These are phyloP conservation scores for Taphrina sp. DNA, from an alignment of 1,139 yeast genomes.

Conservation along the genomic window DNA sequence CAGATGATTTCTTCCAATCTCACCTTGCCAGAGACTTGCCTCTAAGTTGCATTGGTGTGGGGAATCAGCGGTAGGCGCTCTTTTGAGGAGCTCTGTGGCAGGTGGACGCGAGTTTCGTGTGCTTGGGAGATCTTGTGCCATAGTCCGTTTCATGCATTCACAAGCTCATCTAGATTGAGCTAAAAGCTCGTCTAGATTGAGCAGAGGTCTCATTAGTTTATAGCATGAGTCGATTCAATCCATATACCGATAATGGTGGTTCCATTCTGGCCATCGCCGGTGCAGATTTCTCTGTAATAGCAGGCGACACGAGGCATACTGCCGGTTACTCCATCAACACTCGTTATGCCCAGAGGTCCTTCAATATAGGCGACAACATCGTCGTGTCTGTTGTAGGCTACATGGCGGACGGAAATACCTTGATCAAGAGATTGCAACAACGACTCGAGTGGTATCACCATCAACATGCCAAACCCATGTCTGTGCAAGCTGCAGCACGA, in stretches of 20 bases:
- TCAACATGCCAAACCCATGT: constrained; percentile 65
- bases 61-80: no score
- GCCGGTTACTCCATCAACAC: constrained; percentile 92
- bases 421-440: constrained; percentile 71
- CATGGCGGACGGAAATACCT: constrained; percentile 89
- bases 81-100: no score
- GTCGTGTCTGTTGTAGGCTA: constrained; percentile 92
- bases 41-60: no score
- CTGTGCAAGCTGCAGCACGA: constrained; percentile 77
- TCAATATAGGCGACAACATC: constrained; percentile 83
- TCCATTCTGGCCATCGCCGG: constrained; percentile 97
- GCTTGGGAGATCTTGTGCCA: no score
- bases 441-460: constrained; percentile 85
- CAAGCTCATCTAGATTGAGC: no score
- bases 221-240: constrained; percentile 28
- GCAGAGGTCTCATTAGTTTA: no score
- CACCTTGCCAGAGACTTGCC: no score
- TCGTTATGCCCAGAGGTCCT: constrained; percentile 86
- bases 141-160: no score
- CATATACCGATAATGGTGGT: constrained; percentile 71
- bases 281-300: constrained; percentile 91
- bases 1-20: no score
- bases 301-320: constrained; percentile 97
- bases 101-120: no score
- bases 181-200: no score